phyloP scores from a whole-genome alignment of 176 grass and related monocot genomes.

The Phragmites australis region DNA sequence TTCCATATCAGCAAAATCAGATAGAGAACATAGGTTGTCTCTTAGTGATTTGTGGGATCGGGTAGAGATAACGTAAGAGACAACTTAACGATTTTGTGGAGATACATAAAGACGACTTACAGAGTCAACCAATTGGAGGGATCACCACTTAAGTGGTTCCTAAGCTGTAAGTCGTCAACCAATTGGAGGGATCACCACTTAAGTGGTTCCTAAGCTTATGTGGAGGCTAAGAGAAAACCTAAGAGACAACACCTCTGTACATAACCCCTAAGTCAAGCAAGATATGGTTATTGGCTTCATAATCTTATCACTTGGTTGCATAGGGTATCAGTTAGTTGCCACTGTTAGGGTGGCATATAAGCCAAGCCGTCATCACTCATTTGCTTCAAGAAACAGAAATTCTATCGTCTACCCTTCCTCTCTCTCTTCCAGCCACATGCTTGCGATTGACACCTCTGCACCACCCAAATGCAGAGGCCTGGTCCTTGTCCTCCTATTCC shows the following conservation, averaged over 20 bases:
- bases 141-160: not conserved
- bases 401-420: not conserved
- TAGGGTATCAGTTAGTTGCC: not conserved
- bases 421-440: too few species aligned
- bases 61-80: not conserved
- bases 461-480: not conserved
- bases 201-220: not conserved
- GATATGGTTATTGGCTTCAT: not conserved
- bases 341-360: not conserved
- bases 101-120: not conserved
- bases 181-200: not conserved
- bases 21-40: not conserved
- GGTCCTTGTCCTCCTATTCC: not conserved
- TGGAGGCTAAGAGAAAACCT: not conserved
- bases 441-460: too few species aligned
- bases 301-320: not conserved
- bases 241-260: not conserved
- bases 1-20: not conserved
- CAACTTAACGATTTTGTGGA: not conserved
- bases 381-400: not conserved
- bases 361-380: not conserved
- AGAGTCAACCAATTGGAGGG: not conserved
- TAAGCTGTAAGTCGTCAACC: not conserved
- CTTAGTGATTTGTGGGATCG: not conserved
- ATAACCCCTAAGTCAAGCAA: not conserved